These are phyloP conservation scores for Thermomucor indicae-seudaticae DNA, from an alignment of 371 early-diverging fungal genomes.

Conservation along the genomic window DNA sequence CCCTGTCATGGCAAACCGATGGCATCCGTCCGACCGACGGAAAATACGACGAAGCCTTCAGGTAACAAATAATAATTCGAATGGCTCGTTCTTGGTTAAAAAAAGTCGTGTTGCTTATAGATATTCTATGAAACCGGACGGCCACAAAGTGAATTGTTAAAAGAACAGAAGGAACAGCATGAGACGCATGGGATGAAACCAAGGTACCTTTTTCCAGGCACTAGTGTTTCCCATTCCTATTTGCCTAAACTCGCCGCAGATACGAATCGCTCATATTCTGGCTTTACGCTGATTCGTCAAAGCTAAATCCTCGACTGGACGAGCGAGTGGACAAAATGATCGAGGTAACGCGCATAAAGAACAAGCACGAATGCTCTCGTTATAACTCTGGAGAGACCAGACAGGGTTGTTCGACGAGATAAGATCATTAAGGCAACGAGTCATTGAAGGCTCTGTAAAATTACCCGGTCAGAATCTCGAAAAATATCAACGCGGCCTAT, in stretches of 20 bases:
- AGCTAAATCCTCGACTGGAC: constrained; percentile 75
- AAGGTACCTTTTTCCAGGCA: constrained; percentile 8
- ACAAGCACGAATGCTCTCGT: not conserved
- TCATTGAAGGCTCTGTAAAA: constrained; percentile 39
- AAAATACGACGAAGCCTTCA: constrained; percentile 83
- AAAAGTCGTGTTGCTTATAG: constrained; percentile 23
- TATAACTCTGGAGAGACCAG: constrained; percentile 20
- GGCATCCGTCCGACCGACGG: constrained; percentile 90
- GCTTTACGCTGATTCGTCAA: constrained; percentile 71
- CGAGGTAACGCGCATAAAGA: constrained; percentile 30
- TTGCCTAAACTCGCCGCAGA: constrained; percentile 23
- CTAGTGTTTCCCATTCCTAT: not conserved
- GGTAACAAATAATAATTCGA: constrained; percentile 25
- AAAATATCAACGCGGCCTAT: constrained; percentile 72
- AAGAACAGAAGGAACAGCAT: constrained; percentile 52
- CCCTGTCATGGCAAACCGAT: constrained; percentile 84
- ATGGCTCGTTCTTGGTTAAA: not conserved
- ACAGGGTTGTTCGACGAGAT: constrained; percentile 82
- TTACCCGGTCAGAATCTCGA: constrained; percentile 43
- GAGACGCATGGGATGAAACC: constrained; percentile 26
- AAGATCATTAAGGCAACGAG: constrained; percentile 55
- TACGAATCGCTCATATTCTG: constrained; percentile 74
- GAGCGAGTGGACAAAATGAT: constrained; percentile 87
- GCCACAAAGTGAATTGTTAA: constrained; percentile 67
- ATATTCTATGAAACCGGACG: constrained; percentile 71